A percentile compares a stretch with the other conserved stretches of the same genome.
These are phyloP conservation scores for Leishmania arabica DNA, from an alignment of 208 protist species.

Conservation along the genomic window DNA sequence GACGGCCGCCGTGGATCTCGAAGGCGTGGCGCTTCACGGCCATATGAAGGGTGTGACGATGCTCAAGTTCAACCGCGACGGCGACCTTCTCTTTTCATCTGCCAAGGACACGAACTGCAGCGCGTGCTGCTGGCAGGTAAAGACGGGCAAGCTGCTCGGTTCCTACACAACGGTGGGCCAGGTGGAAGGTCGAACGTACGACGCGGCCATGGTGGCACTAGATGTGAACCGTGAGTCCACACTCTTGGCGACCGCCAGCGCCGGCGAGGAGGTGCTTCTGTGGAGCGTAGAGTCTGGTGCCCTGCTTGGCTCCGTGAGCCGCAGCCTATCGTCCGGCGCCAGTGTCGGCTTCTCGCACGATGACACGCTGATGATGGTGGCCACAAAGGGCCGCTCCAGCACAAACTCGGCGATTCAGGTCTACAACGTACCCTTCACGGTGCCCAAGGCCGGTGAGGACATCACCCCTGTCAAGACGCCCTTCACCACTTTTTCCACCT, in stretches of 20 bases:
- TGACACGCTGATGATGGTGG: conserved; percentile 89
- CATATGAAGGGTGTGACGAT: conserved; percentile 92
- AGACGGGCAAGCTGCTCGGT: conserved; percentile 95
- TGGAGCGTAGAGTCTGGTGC: conserved; percentile 95
- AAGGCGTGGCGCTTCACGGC: conserved; percentile 82
- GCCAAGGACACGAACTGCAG: conserved; percentile 92
- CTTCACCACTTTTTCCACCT: conserved; percentile 67
- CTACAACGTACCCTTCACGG: conserved; percentile 85
- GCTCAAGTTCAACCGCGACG: conserved; percentile 98
- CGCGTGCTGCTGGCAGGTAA: conserved; percentile 91
- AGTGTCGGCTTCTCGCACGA: conserved; percentile 90
- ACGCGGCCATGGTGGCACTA: conserved; percentile 92
- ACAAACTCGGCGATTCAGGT: conserved; percentile 85
- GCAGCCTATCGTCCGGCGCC: conserved; percentile 66
- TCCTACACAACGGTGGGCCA: conserved; percentile 93
- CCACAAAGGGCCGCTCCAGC: conserved; percentile 88
- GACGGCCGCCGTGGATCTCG: conserved; percentile 36
- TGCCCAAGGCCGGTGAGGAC: conserved; percentile 56
- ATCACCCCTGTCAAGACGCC: conserved; percentile 60
- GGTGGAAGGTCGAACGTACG: conserved; percentile 42
- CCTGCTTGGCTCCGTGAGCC: conserved; percentile 71
- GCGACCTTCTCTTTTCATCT: conserved; percentile 97
- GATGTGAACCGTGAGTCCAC: conserved; percentile 94
- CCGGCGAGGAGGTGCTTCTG: conserved; percentile 75
- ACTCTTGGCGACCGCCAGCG: conserved; percentile 79